Base-by-base conservation (phyloP, 768 basidiomycete species). In the Termitomyces eurrhizus region DNA sequence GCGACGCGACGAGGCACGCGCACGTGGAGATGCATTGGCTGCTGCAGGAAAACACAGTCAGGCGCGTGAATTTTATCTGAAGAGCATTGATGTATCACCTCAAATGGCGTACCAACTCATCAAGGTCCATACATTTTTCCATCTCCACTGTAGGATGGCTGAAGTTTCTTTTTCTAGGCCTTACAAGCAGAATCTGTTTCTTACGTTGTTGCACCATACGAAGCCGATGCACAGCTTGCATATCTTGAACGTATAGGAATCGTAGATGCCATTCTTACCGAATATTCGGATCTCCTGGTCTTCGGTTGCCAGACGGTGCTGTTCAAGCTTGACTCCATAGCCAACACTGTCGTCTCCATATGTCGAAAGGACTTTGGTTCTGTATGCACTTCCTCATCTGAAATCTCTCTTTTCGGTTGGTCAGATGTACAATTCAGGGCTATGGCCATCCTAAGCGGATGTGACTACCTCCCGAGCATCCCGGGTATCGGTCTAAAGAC, bases 101-200 rank as follows among this genome's bases (percentile, higher is more conserved):
- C 89, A 95, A 73, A 95, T 98, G 93, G 96, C 96, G 2, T 95
- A 83, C 71, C 97, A 98, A 73, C 78, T 98, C 64, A 97, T 98
- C 78, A 98, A 99, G 84, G 96, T 90, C 64, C 49, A 32, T 37
- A 33, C 45, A 51, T 46, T 6, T 62, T 18, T 24, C 29, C 35
- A 44, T 21, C 39, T 58, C 41, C 42, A 44, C 44, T 13, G 44
- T 36, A 16, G 37, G 37, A 57, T 39, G 37, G 21, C 42, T 54
- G 55, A 62, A 59, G 67, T 35, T 58, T 12, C 29, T 56, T 13
- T 37, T 52, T n/a, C 59, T 65, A 98, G 95, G 95, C 92, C 12
- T 79, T 99, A 36, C 83, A 83, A 52, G 91, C 89, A 12, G 95
- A 97, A 69, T 74, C 77, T 18, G 83, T 98, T 8, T 71, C 82